phyloP scores from a whole-genome alignment of 768 basidiomycete genomes.

The Hortiboletus campestris region DNA sequence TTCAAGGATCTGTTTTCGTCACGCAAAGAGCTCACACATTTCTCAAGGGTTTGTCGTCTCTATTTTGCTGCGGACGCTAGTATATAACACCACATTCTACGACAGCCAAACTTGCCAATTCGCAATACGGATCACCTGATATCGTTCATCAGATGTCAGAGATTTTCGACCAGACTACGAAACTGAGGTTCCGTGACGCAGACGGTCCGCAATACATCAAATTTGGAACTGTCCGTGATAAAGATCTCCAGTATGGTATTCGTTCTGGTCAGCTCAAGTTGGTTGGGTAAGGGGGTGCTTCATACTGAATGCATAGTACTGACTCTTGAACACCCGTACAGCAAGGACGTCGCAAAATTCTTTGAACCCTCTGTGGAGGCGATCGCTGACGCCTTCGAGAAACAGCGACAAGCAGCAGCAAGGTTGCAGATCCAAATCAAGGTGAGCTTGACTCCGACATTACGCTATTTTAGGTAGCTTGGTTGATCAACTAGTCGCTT shows the following conservation, averaged over 20 bases:
- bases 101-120: conserved; percentile 27
- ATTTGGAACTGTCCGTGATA: conserved; percentile 38
- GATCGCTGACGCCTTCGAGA: conserved; percentile 33
- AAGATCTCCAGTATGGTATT: conserved; percentile 33
- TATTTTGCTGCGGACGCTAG: background rate
- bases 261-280: conserved; percentile 37
- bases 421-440: conserved; percentile 26
- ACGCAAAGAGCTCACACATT: conserved; percentile 27
- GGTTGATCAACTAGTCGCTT: background rate
- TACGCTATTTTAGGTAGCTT: background rate
- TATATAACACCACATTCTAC: background rate
- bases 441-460: background rate
- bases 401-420: conserved; percentile 21
- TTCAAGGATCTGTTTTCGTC: conserved; percentile 39
- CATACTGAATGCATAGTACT: background rate
- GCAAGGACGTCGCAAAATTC: conserved; percentile 36
- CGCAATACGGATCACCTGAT: conserved; percentile 24
- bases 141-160: conserved; percentile 32
- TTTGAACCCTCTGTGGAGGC: conserved; percentile 43
- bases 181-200: conserved; percentile 38
- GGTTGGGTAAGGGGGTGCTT: conserved; percentile 28
- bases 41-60: conserved; percentile 22
- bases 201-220: conserved; percentile 36
- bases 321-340: conserved; percentile 9
- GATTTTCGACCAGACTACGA: conserved; percentile 35